These are phyloP conservation scores for Plasmodium knowlesi DNA, from an alignment of 169 alveolate genomes.

Conservation along the genomic window DNA sequence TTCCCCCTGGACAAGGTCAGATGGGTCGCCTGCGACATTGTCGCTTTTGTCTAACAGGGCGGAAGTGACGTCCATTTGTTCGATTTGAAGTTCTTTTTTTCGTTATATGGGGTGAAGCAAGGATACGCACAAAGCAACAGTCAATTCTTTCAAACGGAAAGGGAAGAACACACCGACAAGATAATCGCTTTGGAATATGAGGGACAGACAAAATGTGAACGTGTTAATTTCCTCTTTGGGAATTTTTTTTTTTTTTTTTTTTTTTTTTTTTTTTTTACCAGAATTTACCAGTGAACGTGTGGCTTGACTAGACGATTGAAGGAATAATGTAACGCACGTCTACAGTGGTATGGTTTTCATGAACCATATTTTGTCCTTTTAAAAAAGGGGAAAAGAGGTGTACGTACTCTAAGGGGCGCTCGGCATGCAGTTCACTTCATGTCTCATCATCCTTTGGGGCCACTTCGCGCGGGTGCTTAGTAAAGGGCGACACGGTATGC, in stretches of 20 bases:
- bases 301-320: neutral
- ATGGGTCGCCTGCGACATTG: constrained; percentile 17
- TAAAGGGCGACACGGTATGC: neutral
- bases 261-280: neutral
- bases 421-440: neutral
- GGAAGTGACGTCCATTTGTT: constrained; percentile 65
- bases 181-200: neutral
- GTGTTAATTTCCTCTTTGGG: neutral
- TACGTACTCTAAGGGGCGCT: neutral
- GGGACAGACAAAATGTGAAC: neutral
- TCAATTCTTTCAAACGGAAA: neutral
- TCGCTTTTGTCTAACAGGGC: constrained; percentile 27
- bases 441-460: neutral
- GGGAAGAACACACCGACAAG: neutral
- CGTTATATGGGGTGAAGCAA: neutral
- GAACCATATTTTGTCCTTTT: neutral
- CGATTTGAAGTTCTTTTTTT: neutral
- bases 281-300: neutral
- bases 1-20: constrained; percentile 36
- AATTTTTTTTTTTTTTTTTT: neutral
- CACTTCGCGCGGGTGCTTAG: neutral
- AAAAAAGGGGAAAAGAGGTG: neutral
- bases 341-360: neutral
- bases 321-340: neutral
- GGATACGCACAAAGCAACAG: neutral